These are phyloP conservation scores for Apocynum venetum DNA, from an alignment of 257 asterid species.

Conservation along the genomic window DNA sequence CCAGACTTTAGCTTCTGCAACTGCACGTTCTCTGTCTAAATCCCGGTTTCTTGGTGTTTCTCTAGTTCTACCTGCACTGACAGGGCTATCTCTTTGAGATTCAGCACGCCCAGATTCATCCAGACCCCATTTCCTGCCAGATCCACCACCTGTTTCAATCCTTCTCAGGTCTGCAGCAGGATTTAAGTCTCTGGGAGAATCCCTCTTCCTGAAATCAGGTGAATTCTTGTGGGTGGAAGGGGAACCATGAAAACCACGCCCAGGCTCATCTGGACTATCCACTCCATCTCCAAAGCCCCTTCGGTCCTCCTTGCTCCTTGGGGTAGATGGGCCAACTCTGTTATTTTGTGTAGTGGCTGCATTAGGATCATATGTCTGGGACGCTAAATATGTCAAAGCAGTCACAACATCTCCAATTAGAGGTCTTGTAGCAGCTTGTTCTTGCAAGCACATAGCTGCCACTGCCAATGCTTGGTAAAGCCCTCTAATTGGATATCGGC, in stretches of 20 bases:
- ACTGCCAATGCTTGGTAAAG: conserved; percentile 89
- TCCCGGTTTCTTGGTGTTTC: conserved; percentile 63
- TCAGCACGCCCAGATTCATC: conserved; percentile 54
- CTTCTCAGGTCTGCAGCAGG: conserved; percentile 51
- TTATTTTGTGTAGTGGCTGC: conserved; percentile 35
- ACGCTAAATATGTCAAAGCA: conserved; percentile 70
- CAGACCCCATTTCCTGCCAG: conserved; percentile 62
- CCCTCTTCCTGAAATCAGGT: conserved; percentile 63
- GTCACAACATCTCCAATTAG: conserved; percentile 86
- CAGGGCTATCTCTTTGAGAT: conserved; percentile 62
- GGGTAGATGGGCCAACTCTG: conserved; percentile 58
- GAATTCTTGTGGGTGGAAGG: conserved; percentile 69
- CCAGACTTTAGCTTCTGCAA: conserved; percentile 94
- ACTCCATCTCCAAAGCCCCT: conserved; percentile 47
- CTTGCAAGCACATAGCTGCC: conserved; percentile 99
- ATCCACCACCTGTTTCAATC: conserved; percentile 55
- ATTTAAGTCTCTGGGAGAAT: conserved; percentile 33
- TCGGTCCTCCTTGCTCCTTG: conserved; percentile 59
- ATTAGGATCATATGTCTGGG: conserved; percentile 71
- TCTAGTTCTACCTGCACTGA: conserved; percentile 55
- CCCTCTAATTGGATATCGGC: conserved; percentile 81
- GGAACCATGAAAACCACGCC: conserved; percentile 47
- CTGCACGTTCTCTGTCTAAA: conserved; percentile 77
- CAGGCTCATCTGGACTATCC: conserved; percentile 41
- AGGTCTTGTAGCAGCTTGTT: conserved; percentile 89